Base-by-base conservation (phyloP, 73 alveolate species). In the Tetrahymena elliotti region DNA sequence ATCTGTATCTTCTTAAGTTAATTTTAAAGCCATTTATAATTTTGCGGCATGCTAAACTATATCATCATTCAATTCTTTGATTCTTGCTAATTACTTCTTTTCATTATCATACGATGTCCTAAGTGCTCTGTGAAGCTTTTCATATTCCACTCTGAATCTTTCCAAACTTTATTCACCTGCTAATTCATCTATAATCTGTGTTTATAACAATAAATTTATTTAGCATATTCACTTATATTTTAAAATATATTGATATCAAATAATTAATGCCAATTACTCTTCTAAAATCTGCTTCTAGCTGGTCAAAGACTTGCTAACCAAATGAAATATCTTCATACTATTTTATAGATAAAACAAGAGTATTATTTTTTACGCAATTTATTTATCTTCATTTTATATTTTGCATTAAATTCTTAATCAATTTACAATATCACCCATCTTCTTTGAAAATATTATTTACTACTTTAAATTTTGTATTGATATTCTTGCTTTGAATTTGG, bases 141-240 rank as follows among this genome's bases (percentile, higher is more conserved):
- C 99, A 92, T 98, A 98, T 95, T 98, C 99, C 54, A 84, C 83
- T 53, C 99, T 96, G 98, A 98, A 98, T 95, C 97, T 97, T 97
- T 98, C 99, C 88, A 98, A 95, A 83, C 98, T 93, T 94, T 96
- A 96, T 93, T 98, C 99, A 3, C 98, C 98, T 3, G 97, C 98
- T 94, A 98, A 95, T 83, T 98, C 99, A 83, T 98, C 98, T 53
- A 97, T 96, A 36, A 96, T 96, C 98, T 96, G 83, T 1, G 0
- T 1, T 68, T 24, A 18, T 7, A n/a, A n/a, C n/a, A n/a, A n/a
- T n/a, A 47, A 47, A 47, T 47, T 4, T 1, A 47, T 47, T 47
- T 47, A 47, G 82, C 82, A 47, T 18, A 47, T 47, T 47, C 82
- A 18, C 1, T 18, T 18, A 27, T 36, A 68, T 68, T 18, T 68